Percentiles rank a stretch among this genome's conserved stretches.
phyloP scores from a whole-genome alignment of 176 grass and related monocot genomes.

The Avena atlantica region DNA sequence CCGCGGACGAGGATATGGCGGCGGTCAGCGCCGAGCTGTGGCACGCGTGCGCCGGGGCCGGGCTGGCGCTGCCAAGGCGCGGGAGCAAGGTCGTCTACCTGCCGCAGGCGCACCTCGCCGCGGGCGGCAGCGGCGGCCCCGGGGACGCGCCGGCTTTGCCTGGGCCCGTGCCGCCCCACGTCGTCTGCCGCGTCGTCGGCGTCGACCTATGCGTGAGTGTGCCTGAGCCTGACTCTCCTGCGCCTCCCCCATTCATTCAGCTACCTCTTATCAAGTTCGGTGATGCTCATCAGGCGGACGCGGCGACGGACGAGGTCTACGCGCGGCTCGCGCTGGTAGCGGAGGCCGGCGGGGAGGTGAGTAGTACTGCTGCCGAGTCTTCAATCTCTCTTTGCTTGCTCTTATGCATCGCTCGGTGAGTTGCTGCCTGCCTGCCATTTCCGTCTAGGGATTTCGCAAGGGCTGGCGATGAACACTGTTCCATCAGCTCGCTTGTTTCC shows the following conservation, averaged over 20 bases:
- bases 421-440: neutral
- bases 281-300: constrained; percentile 74
- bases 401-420: neutral
- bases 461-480: neutral
- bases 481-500: neutral
- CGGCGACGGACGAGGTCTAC: constrained; percentile 85
- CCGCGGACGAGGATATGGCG: constrained; percentile 48
- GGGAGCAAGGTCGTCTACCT: constrained; percentile 91
- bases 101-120: constrained; percentile 84
- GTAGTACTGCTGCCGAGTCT: neutral
- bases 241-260: constrained; percentile 6
- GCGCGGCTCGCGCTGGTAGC: constrained; percentile 75
- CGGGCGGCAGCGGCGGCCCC: constrained; percentile 15
- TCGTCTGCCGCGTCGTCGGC: constrained; percentile 79
- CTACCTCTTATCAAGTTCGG: neutral
- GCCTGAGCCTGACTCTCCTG: neutral
- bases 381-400: too few relatives aligned
- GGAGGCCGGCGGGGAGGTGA: constrained; percentile 63
- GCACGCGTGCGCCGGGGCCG: constrained; percentile 82
- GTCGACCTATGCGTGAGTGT: constrained; percentile 82
- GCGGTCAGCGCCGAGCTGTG: constrained; percentile 77
- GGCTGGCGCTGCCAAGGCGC: constrained; percentile 69
- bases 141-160: constrained; percentile 10
- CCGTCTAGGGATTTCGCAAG: neutral
- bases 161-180: constrained; percentile 60